A percentile compares a stretch with the other conserved stretches of the same genome.
These are phyloP conservation scores for Suillus sp. DNA, from an alignment of 768 basidiomycete genomes.

Conservation along the genomic window DNA sequence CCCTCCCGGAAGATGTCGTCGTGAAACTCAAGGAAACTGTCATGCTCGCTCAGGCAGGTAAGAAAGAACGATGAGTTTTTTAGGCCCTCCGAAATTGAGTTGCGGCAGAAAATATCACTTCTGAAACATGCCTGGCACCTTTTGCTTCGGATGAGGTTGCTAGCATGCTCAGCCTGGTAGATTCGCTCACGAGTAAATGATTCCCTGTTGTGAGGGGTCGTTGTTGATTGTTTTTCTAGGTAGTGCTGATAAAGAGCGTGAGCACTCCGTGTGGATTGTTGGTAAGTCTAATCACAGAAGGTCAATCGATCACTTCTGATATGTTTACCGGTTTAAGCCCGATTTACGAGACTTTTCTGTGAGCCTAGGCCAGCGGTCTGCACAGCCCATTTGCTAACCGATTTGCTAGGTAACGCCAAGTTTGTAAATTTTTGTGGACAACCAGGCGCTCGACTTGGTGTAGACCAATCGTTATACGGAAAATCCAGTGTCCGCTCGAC, in stretches of 20 bases:
- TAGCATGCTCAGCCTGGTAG: slow-evolving; percentile 10
- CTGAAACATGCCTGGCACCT: slow-evolving; percentile 11
- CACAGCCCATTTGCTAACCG: not conserved
- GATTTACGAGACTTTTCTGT: slow-evolving; percentile 14
- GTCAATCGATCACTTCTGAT: not conserved
- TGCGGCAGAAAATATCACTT: slow-evolving; percentile 8
- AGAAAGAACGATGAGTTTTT: not conserved
- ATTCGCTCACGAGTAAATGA: slow-evolving; percentile 3
- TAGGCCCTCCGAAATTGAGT: not conserved
- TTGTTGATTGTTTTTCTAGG: not conserved
- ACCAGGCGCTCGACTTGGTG: slow-evolving; percentile 36
- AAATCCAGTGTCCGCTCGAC: not conserved
- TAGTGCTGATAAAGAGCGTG: not conserved
- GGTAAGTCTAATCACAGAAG: not conserved
- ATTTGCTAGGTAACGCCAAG: slow-evolving; percentile 24
- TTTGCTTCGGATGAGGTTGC: slow-evolving; percentile 11
- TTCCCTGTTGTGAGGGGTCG: not conserved
- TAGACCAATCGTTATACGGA: slow-evolving; percentile 28
- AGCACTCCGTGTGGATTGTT: slow-evolving; percentile 1
- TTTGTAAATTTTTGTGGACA: slow-evolving; percentile 41
- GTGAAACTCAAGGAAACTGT: slow-evolving; percentile 13
- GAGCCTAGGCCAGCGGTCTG: not conserved
- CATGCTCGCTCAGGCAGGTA: slow-evolving; percentile 13
- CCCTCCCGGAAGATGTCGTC: slow-evolving; percentile 16
- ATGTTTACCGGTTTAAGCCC: slow-evolving; percentile 5